Conservation (phyloP, 2,329 filamentous ascomycete genomes). For the Ophiocordyceps camponoti-rufipedis region DNA sequence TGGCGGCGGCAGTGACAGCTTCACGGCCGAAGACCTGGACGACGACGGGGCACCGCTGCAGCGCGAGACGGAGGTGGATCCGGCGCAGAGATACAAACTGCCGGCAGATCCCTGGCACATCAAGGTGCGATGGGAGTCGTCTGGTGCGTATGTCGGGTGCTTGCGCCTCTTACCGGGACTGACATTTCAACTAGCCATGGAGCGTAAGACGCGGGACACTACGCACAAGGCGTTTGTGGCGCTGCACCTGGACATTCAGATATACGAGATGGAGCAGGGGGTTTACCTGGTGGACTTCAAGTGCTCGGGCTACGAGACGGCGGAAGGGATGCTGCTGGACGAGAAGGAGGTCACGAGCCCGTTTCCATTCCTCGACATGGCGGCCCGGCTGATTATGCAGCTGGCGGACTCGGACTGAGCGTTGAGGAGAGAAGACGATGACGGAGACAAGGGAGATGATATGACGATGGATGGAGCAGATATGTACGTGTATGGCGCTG, state of each 20-base stretch:
- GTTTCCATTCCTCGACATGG: slow-evolving; percentile 90
- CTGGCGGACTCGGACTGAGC: slow-evolving; percentile 58
- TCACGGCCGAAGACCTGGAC: slow-evolving; percentile 10
- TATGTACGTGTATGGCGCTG: neutral
- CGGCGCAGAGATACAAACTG: slow-evolving; percentile 54
- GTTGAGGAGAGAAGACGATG: neutral
- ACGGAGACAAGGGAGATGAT: neutral
- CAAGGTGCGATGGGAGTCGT: slow-evolving; percentile 71
- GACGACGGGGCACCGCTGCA: slow-evolving; percentile 14
- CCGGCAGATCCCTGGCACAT: slow-evolving; percentile 93
- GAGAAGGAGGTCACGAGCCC: slow-evolving; percentile 93
- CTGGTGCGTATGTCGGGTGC: slow-evolving; percentile 39
- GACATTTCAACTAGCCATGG: slow-evolving; percentile 1
- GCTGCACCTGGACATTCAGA: slow-evolving; percentile 88
- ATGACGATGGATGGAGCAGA: neutral
- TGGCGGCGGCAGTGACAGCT: slow-evolving; percentile 16
- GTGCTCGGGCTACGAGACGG: slow-evolving; percentile 83
- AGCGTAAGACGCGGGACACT: slow-evolving; percentile 1
- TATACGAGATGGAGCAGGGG: slow-evolving; percentile 82
- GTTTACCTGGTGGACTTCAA: slow-evolving; percentile 98
- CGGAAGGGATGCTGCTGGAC: slow-evolving; percentile 55
- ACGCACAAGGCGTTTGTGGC: slow-evolving; percentile 41
- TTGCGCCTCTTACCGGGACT: neutral
- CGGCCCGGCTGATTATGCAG: slow-evolving; percentile 81
- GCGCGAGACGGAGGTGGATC: slow-evolving; percentile 26